phyloP scores from a whole-genome alignment of 768 basidiomycete genomes.

The Candolleomyces aberdarensis region DNA sequence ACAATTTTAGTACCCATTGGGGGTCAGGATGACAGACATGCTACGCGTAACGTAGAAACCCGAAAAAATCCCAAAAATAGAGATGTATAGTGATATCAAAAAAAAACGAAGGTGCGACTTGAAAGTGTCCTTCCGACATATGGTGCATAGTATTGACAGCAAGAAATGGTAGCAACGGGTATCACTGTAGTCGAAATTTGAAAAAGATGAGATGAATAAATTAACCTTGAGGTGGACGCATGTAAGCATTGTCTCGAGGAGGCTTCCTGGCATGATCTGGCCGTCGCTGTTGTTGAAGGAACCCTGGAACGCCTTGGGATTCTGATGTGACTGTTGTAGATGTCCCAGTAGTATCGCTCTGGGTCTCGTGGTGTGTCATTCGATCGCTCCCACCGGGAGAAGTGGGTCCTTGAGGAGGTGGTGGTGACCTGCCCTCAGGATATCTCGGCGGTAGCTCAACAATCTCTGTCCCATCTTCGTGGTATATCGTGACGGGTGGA shows the following conservation, averaged over 20 bases:
- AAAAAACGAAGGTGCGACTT: background rate
- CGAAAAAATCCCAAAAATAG: background rate
- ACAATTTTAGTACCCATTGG: too few relatives aligned
- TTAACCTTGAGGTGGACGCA: background rate
- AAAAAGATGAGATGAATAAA: background rate
- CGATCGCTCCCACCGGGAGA: constrained; percentile 7
- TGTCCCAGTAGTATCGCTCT: constrained; percentile 7
- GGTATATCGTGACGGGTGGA: constrained; percentile 56
- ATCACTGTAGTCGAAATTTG: too few relatives aligned
- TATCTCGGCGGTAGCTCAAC: constrained; percentile 62
- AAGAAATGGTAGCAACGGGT: too few relatives aligned
- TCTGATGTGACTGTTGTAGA: background rate
- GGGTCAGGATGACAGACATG: too few relatives aligned
- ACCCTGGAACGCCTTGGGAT: background rate
- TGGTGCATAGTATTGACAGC: too few relatives aligned
- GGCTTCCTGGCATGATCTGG: constrained; percentile 21
- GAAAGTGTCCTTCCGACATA: background rate
- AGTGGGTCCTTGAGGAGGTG: background rate
- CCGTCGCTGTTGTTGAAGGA: constrained; percentile 22
- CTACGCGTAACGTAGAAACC: too few relatives aligned
- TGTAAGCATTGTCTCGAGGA: constrained; percentile 9
- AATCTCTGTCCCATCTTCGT: constrained; percentile 51
- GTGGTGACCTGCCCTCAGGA: constrained; percentile 17
- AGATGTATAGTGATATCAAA: background rate
- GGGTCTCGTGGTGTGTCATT: constrained; percentile 16